These are phyloP conservation scores for Elongisporangium anandrum DNA, from an alignment of 352 stramenopile genomes.

Conservation along the genomic window DNA sequence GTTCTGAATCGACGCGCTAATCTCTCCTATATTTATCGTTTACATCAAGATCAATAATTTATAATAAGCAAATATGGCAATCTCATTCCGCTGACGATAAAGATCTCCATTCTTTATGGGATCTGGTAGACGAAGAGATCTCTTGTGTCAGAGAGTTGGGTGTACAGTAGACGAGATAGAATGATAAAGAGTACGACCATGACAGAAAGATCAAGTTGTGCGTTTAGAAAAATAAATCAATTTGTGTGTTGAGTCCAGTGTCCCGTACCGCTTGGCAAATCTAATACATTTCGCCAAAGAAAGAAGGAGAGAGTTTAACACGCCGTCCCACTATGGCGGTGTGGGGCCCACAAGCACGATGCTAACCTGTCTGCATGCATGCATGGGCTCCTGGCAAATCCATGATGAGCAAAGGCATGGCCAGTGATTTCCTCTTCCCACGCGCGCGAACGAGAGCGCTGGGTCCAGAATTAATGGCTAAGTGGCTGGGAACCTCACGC, in stretches of 20 bases:
- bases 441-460: not conserved
- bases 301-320: not conserved
- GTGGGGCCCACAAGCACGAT: not conserved
- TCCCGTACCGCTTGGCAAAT: not conserved
- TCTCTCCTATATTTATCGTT: not conserved
- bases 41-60: not conserved
- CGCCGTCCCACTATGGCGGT: not conserved
- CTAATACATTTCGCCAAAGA: not conserved
- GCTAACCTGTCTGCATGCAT: not conserved
- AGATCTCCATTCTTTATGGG: not conserved
- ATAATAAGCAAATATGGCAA: not conserved
- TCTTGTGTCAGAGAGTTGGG: not conserved
- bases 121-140: not conserved
- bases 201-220: not conserved
- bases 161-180: not conserved
- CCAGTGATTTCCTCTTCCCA: not conserved
- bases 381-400: not conserved
- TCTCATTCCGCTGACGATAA: not conserved
- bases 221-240: not conserved
- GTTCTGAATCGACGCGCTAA: not conserved
- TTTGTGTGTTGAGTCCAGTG: not conserved
- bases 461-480: not conserved
- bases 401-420: not conserved
- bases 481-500: not conserved
- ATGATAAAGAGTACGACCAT: not conserved